Evolutionary conservation across 2,329 filamentous ascomycete genomes (phyloP).

Genomic region (Catunica adiposa): DNA sequence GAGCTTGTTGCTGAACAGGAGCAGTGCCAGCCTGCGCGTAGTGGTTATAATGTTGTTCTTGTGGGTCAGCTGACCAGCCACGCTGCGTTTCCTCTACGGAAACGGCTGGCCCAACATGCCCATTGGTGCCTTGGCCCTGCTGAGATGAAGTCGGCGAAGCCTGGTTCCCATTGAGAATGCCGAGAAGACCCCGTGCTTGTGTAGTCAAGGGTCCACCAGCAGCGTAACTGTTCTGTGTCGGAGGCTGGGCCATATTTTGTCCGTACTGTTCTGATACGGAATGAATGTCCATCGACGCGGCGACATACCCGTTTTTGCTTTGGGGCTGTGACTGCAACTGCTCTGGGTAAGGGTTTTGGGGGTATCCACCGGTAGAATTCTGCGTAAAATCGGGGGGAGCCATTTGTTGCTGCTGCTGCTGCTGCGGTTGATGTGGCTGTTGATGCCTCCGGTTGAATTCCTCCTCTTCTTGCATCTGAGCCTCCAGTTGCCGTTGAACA

Average conservation of each 20-base stretch:
- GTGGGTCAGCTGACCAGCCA: constrained; percentile 10
- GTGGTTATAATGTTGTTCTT: constrained; percentile 8
- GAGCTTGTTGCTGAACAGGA: neutral
- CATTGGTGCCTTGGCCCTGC: neutral
- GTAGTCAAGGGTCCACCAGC: constrained; percentile 18
- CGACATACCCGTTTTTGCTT: neutral
- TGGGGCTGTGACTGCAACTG: constrained; percentile 12
- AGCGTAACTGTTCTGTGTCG: neutral
- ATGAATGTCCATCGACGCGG: constrained; percentile 6
- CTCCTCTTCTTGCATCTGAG: constrained; percentile 18
- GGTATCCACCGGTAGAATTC: constrained; percentile 5
- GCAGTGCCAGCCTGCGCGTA: neutral
- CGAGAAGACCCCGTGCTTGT: constrained; percentile 25
- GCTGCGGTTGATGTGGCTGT: constrained; percentile 6
- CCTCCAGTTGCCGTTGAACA: constrained; percentile 15
- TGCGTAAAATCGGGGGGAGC: neutral
- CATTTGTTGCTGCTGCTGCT: constrained; percentile 4
- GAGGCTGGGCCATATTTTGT: constrained; percentile 1
- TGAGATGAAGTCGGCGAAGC: neutral
- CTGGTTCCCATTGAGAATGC: constrained; percentile 22
- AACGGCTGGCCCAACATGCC: neutral
- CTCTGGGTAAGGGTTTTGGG: constrained; percentile 4
- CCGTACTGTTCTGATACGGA: constrained; percentile 12
- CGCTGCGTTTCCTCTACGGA: neutral
- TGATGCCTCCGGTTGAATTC: constrained; percentile 14